Conservation (phyloP, 495 filamentous ascomycete species). For the Thermothielavioides terrestris region DNA sequence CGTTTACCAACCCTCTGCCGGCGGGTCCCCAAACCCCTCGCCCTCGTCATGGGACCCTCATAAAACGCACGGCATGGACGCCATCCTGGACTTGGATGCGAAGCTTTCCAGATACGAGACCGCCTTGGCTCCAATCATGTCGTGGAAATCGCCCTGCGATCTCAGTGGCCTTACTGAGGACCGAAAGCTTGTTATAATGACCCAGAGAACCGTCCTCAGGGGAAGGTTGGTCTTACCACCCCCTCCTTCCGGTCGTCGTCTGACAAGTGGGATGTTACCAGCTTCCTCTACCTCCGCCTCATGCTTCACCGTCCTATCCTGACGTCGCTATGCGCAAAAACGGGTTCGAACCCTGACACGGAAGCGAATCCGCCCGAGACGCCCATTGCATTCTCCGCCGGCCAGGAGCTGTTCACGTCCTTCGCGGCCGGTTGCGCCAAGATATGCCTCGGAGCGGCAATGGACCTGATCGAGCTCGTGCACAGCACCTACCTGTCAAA, state of each 20-base stretch:
- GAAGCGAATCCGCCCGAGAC: constrained; percentile 1
- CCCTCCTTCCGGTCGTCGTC: background rate
- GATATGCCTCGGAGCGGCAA: constrained; percentile 32
- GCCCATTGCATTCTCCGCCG: background rate
- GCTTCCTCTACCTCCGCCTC: constrained; percentile 38
- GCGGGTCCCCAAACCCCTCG: constrained; percentile 11
- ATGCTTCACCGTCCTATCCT: constrained; percentile 43
- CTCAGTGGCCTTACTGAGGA: constrained; percentile 7
- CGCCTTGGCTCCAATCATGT: constrained; percentile 28
- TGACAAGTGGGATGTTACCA: constrained; percentile 8
- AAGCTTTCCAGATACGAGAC: constrained; percentile 31
- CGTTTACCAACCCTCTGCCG: constrained; percentile 36
- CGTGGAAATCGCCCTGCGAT: constrained; percentile 25
- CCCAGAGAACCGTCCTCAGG: constrained; percentile 36
- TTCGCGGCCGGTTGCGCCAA: constrained; percentile 31
- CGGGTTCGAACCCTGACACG: constrained; percentile 5
- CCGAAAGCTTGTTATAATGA: constrained; percentile 20
- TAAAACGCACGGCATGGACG: constrained; percentile 27
- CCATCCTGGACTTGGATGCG: constrained; percentile 34
- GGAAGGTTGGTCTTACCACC: constrained; percentile 25
- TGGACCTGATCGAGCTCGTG: constrained; percentile 33
- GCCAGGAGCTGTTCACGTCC: constrained; percentile 29
- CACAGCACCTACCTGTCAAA: constrained; percentile 32
- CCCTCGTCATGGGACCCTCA: constrained; percentile 8
- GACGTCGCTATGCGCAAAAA: constrained; percentile 34